Base-by-base conservation (phyloP, 2,329 filamentous ascomycete species). In the Colletotrichum sp. region DNA sequence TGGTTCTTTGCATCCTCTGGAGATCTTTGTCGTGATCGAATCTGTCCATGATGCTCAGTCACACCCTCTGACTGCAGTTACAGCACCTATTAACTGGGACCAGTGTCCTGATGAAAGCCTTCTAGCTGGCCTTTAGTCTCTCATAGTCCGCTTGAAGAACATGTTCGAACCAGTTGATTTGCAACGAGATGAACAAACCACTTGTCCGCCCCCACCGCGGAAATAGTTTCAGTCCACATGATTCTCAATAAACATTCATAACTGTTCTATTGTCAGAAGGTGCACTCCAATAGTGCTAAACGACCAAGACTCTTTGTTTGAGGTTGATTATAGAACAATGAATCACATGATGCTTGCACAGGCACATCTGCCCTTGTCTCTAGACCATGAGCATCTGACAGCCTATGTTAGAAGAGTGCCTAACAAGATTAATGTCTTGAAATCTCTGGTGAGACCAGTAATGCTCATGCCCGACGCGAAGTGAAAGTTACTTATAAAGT, bases 231-330 rank as follows among this genome's bases (percentile, higher is more conserved):
- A n/a, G 2, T n/a, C 9, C 9, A 12, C 9, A n/a, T 12, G 7
- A 49, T 52, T 4, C 10, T 8, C 10, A 52, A 3, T 1, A 21
- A 52, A 52, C n/a, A 21, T 52, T 3, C 16, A 13, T 52, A 3
- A 24, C n/a, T 21, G 8, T 49, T 49, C 1, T 52, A 3, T 52
- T 13, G 3, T 52, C n/a, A 7, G 10, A 52, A 2, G 6, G 10
- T 21, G 10, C 8, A 21, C 8, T 13, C 4, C 1, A 7, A 13
- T 13, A 2, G 3, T 8, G n/a, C 2, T 21, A 5, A 5, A 5
- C 2, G 0, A 21, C 12, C 6, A 52, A 5, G 1, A 3, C 1
- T 13, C 44, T 21, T 52, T 21, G 1, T 13, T 5, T 2, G 3
- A 21, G 6, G n/a, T 21, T 52, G 44, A 52, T 21, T 7, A 52